Evolutionary conservation across 352 stramenopile genomes (phyloP), one percentile per base, ranked within the genome.

Genomic region (Ophiocytium majus): DNA sequence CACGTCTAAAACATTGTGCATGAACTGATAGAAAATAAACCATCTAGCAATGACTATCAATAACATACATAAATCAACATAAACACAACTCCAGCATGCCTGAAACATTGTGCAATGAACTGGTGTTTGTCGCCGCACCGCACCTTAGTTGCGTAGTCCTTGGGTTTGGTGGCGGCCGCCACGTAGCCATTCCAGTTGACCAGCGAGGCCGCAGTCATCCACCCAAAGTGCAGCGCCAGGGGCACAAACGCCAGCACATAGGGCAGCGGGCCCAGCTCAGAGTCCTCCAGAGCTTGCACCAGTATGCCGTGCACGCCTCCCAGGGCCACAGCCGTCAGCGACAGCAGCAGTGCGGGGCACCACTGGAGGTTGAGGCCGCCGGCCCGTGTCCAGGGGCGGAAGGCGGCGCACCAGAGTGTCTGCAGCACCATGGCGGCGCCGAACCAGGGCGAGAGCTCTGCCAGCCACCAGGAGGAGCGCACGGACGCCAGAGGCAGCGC

Each of bases 201-300:
- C 17, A 90, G 82, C 79, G 84, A 57, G 17, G 86, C 86, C 43
- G 80, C 84, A 43, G 84, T 85, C 50, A 90, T 85, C 86, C 86
- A 90, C 32, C 84, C 86, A 82, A 90, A 90, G 64, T 90, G 84
- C 36, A 90, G 84, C 82, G 79, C 83, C 34, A 88, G 37, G 50
- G 84, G 84, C 10, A 88, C 28, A 64, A 82, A 82, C 28, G 76
- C 57, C 23, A 89, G 19, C 50, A 86, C 23, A 64, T 86, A 89
- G 37, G 80, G 31, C 33, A 80, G 50, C 0, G 81, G 10, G 31
- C 33, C 34, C 76, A 89, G 86, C 63, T 84, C 79, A 23, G 9
- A 31, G 17, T 50, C 79, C 43, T 83, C 71, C 71, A 80, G 76
- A 10, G 74, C 82, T 10, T 85, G 19, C 80, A 50, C 28, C 14